Evolutionary conservation across 345 rosid species (phyloP), one percentile per base, ranked within the genome.

Genomic region (Raphanus raphanistrum): DNA sequence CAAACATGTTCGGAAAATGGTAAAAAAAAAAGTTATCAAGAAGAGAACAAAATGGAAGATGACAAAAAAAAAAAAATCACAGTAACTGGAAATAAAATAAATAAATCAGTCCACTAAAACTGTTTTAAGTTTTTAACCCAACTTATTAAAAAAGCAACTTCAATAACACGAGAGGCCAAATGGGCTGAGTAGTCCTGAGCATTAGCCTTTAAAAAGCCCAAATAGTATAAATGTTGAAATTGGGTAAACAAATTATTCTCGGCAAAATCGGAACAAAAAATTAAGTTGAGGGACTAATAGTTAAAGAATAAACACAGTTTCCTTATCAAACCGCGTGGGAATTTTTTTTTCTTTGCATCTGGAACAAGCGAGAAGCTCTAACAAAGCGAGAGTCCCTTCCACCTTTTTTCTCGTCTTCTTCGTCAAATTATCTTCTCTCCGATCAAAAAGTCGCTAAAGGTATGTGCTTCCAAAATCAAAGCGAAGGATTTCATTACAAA

Each of bases 321-420:
- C 6, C 58, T 52, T 52, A 50, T 13, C 5, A 61, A 13, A 71
- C 68, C 76, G 72, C 50, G 75, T 70, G 43, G n/a, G 52, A n/a
- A 0, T 27, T 7, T 32, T 68, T 21, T 21, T 21, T 21, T 21
- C 21, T 21, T 21, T 21, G 28, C 74, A 48, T 70, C 81, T 77
- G 72, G 81, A 77, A 71, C 12, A 38, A 41, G 54, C 82, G 77
- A 72, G 77, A 78, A 79, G n/a, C 58, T 48, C 17, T 15, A 21
- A 21, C 21, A 21, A 21, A 21, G 21, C 21, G 21, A 25, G 21
- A 25, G 15, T 43, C 26, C 60, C 21, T 8, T 32, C 1, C 58
- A 4, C 32, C 9, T 15, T 35, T 43, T 15, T 35, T 43, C 0
- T 73, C 73, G 8, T 66, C 66, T 72, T 50, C 68, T 1, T 48